A percentile compares a stretch with the other conserved stretches of the same genome.
Conservation (phyloP, 1,284 basidiomycete species). For the Cutaneotrichosporon sp. region DNA sequence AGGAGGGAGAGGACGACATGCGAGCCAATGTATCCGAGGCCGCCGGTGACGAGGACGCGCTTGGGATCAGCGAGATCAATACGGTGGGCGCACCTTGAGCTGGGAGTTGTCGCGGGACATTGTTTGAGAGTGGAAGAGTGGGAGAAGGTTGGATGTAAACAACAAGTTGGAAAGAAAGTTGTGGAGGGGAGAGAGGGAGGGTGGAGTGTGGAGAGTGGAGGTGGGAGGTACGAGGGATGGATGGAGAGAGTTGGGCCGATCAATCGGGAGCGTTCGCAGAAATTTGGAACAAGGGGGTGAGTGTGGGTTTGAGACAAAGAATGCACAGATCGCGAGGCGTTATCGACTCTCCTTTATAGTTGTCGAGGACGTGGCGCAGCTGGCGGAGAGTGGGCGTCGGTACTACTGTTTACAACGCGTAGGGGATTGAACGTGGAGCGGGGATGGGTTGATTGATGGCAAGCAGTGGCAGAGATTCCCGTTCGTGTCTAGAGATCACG, state of each 20-base stretch:
- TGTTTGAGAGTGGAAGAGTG: not conserved
- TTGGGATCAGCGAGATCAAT: constrained; percentile 26
- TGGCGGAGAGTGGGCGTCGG: not conserved
- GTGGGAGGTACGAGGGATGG: too few relatives aligned
- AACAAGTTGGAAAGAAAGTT: not conserved
- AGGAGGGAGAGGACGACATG: constrained; percentile 86
- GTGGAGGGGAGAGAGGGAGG: not conserved
- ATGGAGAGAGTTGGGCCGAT: not conserved
- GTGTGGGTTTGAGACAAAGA: not conserved
- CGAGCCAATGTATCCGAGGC: constrained; percentile 65
- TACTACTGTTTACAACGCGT: not conserved
- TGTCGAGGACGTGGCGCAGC: not conserved
- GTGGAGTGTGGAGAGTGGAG: not conserved
- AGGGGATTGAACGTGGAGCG: not conserved
- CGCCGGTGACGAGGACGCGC: constrained; percentile 53
- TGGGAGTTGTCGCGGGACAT: constrained; percentile 14
- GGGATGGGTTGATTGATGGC: not conserved
- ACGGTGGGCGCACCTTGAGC: constrained; percentile 28
- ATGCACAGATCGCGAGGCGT: not conserved
- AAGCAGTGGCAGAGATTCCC: constrained; percentile 7
- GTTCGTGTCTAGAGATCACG: constrained; percentile 4
- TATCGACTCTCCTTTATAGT: not conserved
- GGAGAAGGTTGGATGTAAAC: not conserved
- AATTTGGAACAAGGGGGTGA: not conserved
- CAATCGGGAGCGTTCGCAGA: not conserved